Evolutionary conservation across 1,139 yeast species (phyloP).

Genomic region (Oligophagozyma castellii): DNA sequence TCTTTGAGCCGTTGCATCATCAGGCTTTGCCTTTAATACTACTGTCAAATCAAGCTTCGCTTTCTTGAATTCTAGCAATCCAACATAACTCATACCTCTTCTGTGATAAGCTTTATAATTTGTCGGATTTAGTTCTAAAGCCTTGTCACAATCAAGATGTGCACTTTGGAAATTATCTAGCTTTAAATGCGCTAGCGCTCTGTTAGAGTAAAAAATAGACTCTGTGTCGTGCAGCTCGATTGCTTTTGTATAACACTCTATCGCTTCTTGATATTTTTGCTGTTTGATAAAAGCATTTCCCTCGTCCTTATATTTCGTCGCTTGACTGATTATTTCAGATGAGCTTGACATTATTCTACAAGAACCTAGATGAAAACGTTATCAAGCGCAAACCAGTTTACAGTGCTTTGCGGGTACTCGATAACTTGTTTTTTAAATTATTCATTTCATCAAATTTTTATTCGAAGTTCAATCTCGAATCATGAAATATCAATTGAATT

Average conservation of each 20-base stretch:
- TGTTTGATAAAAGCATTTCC: constrained; percentile 64
- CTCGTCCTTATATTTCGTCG: constrained; percentile 43
- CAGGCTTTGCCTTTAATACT: constrained; percentile 52
- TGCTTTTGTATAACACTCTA: constrained; percentile 64
- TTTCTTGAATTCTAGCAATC: constrained; percentile 60
- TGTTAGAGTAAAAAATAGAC: constrained; percentile 67
- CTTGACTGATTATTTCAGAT: no score
- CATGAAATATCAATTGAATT: no score
- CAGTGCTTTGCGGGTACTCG: no score
- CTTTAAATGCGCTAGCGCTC: constrained; percentile 84
- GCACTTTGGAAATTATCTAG: constrained; percentile 81
- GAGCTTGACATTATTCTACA: no score
- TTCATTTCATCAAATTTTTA: no score
- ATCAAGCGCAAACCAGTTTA: no score
- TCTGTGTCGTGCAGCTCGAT: constrained; percentile 51
- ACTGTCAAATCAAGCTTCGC: constrained; percentile 59
- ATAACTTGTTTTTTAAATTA: no score
- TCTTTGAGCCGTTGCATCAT: constrained; percentile 53
- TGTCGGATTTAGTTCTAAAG: constrained; percentile 51
- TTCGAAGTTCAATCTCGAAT: no score
- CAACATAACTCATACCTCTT: constrained; percentile 71
- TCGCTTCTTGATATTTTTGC: constrained; percentile 53
- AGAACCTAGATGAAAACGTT: no score
- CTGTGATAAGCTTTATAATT: constrained; percentile 70
- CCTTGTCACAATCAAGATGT: constrained; percentile 57